Evolutionary conservation across 1,284 basidiomycete genomes (phyloP), one percentile per base, ranked within the genome.

Genomic region (Ceratobasidium sp.): DNA sequence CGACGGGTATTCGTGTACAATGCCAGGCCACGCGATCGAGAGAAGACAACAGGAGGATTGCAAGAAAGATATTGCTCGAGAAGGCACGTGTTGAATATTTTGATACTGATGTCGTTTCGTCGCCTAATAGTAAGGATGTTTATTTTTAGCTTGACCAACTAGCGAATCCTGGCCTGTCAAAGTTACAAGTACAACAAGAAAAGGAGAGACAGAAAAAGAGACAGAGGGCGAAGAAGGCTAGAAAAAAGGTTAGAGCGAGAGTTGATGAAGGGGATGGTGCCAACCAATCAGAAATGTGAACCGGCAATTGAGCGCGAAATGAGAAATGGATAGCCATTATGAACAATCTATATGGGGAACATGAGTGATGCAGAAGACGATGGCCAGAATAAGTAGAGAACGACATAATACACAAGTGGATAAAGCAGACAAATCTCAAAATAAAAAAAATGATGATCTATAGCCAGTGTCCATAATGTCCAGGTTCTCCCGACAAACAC

Each of bases 21-120:
- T 93, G 92, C 78, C 92, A 93, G 79, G 88, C 91, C 78, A 92
- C 92, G 3, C 89, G 92, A 50, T 93, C 92, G 1, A 80, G 93
- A 53, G 81, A 84, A 39, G 83, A 86, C 75, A 93, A 93, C 78
- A 83, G 92, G 76, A 86, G 85, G 78, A 77, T 89, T 58, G 92
- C 92, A n/a, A 84, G 92, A 73, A 86, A 84, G 75, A 81, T 84
- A 72, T 77, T 93, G 60, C 75, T 90, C 57, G 86, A 91, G 80
- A 92, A 91, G 88, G 92, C 87, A 78, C 80, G 85, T 41, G 41
- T 52, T 23, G 14, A 30, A 30, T 39, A n/a, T 18, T 62, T 28
- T 32, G 46, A 10, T 6, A 6, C 23, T 76, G 69, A 59, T 77
- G 77, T 77, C 73, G 71, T 39, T 71, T 32, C 9, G 58, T 28